A percentile compares a stretch with the other conserved stretches of the same genome.
These are phyloP conservation scores for Apostasia ramifera DNA, from an alignment of 106 monocot species.

Conservation along the genomic window DNA sequence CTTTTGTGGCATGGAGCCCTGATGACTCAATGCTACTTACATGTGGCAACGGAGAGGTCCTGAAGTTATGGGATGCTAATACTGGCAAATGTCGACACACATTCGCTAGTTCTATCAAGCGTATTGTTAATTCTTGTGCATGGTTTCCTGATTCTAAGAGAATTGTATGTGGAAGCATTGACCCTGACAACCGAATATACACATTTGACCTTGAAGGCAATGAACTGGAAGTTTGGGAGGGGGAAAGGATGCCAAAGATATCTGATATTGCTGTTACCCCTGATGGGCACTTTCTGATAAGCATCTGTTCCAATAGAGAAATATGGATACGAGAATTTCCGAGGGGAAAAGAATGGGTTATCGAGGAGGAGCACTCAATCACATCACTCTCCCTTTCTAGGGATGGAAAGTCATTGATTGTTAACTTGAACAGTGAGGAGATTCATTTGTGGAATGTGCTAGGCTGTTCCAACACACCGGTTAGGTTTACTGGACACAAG, in stretches of 20 bases:
- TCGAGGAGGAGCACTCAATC: conserved; percentile 47
- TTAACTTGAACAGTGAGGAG: conserved; percentile 73
- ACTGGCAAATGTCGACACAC: conserved; percentile 39
- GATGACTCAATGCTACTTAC: conserved; percentile 68
- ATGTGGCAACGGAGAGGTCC: conserved; percentile 52
- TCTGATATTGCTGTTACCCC: conserved; percentile 60
- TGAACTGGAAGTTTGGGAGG: conserved; percentile 62
- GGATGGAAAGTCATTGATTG: conserved; percentile 59
- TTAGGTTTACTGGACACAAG: conserved; percentile 55
- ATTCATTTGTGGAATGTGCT: conserved; percentile 61
- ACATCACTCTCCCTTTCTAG: conserved; percentile 62
- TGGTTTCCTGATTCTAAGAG: conserved; percentile 72
- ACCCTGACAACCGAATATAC: conserved; percentile 46
- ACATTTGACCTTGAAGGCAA: conserved; percentile 58
- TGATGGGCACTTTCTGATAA: conserved; percentile 45
- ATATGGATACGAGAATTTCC: conserved; percentile 57
- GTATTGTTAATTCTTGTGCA: conserved; percentile 56
- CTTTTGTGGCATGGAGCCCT: conserved; percentile 74
- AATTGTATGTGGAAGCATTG: conserved; percentile 58
- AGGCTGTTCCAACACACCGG: conserved; percentile 11
- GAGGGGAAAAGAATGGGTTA: conserved; percentile 34
- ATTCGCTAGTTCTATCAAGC: conserved; percentile 11
- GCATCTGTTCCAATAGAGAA: conserved; percentile 40
- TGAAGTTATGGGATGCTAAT: conserved; percentile 60
- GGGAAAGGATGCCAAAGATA: conserved; percentile 66